phyloP scores from a whole-genome alignment of 2,329 filamentous ascomycete species.

The Xylariaceae sp. region DNA sequence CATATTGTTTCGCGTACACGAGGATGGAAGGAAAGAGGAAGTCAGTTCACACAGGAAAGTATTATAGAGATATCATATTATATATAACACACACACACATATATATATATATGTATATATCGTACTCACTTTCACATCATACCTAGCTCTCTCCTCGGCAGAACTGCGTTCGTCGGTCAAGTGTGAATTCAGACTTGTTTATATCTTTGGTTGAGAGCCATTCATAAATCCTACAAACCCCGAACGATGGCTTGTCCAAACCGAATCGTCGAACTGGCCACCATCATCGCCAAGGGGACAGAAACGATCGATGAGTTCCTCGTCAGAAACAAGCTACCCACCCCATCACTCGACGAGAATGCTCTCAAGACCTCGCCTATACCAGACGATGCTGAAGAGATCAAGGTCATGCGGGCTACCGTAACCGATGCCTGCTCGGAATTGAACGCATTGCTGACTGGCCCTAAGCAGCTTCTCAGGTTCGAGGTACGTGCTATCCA shows the following conservation, averaged over 20 bases:
- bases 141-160: background rate
- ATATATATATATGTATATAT: too few relatives aligned
- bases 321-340: constrained; percentile 7
- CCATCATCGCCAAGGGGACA: constrained; percentile 16
- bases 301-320: constrained; percentile 14
- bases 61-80: too few relatives aligned
- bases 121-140: background rate
- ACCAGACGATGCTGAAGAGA: constrained; percentile 11
- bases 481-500: constrained; percentile 7
- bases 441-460: constrained; percentile 20
- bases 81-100: too few relatives aligned
- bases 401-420: constrained; percentile 10
- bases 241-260: background rate
- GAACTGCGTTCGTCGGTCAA: too few relatives aligned
- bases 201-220: background rate
- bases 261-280: constrained; percentile 18
- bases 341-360: constrained; percentile 15
- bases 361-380: constrained; percentile 14
- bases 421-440: constrained; percentile 20
- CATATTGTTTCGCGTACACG: background rate
- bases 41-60: too few relatives aligned
- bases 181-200: too few relatives aligned
- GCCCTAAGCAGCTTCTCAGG: constrained; percentile 14
- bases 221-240: background rate
- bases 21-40: too few relatives aligned